These are phyloP conservation scores for Phytophthora idaei DNA, from an alignment of 352 stramenopile species.

Conservation along the genomic window DNA sequence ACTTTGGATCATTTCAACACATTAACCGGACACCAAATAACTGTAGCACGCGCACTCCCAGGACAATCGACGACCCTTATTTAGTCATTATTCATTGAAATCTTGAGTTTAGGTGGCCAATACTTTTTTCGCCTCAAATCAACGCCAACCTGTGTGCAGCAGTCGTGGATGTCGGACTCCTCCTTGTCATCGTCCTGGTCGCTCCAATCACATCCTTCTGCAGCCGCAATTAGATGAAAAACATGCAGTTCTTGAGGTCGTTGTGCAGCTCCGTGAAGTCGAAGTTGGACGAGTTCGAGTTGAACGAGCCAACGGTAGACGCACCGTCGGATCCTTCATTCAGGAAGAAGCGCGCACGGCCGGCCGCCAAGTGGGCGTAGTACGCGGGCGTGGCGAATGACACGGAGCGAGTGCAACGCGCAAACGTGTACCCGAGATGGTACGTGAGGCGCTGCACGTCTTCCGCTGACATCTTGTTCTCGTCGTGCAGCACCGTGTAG, in stretches of 20 bases:
- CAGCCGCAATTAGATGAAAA: conserved; percentile 51
- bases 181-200: background rate
- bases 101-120: conserved; percentile 13
- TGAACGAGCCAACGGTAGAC: conserved; percentile 64
- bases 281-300: conserved; percentile 61
- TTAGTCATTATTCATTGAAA: conserved; percentile 22
- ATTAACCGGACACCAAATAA: too few relatives aligned
- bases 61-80: background rate
- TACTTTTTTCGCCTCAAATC: conserved; percentile 17
- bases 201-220: background rate
- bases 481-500: conserved; percentile 86
- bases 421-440: conserved; percentile 85
- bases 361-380: conserved; percentile 85
- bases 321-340: conserved; percentile 64
- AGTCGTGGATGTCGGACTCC: conserved; percentile 4
- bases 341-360: conserved; percentile 83
- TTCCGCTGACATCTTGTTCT: conserved; percentile 70
- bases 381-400: conserved; percentile 88
- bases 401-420: conserved; percentile 84
- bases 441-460: conserved; percentile 78
- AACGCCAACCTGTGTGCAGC: conserved; percentile 10
- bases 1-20: too few relatives aligned
- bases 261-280: conserved; percentile 70
- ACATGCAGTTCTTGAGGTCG: conserved; percentile 70
- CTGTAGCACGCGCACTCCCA: too few relatives aligned